Evolutionary conservation across 306 rosid genomes (phyloP), one percentile per base, ranked within the genome.

Genomic region (Quercus glauca): DNA sequence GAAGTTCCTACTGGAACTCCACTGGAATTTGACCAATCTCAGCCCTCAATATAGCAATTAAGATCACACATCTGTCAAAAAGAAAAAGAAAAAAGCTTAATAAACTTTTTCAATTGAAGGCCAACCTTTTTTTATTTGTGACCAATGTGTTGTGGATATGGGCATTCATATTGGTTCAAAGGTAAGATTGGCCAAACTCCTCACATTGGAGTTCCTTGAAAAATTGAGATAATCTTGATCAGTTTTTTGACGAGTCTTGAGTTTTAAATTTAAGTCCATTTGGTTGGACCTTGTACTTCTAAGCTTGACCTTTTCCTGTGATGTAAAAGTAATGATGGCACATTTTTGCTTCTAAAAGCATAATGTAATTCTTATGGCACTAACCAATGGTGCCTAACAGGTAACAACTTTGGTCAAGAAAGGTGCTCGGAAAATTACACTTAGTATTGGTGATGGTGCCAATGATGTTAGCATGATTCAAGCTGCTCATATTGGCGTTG

Each of bases 381-480:
- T 65, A 68, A 68, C 52, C 18, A 35, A 68, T 41, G 33, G 74
- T 84, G 73, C 75, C 61, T 79, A 19, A 64, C 86, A 95, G 97
- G 99, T 95, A 41, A 95, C 99, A 12, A 95, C 95, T 88, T 58
- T 95, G 91, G 98, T 95, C 67, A 95, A 89, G 88, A 95, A 95
- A 86, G 97, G 97, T 81, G 99, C 97, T 72, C 51, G 11, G 49
- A 95, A 89, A 82, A 92, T 95, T 81, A 95, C 99, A 75, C 92
- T 95, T 55, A 82, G 98, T 80, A 92, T 95, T 82, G 99, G 99
- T 84, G 99, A 94, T 84, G 99, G 99, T 85, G 99, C 99, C 79
- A 94, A 94, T 85, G 99, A 94, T 86, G 99, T 94, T 69, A 94
- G 99, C 88, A 94, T 94, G 99, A 94, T 94, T 88, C 97, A 94